Evolutionary conservation across 495 filamentous ascomycete genomes (phyloP).

Genomic region (Xylaria flabelliformis): DNA sequence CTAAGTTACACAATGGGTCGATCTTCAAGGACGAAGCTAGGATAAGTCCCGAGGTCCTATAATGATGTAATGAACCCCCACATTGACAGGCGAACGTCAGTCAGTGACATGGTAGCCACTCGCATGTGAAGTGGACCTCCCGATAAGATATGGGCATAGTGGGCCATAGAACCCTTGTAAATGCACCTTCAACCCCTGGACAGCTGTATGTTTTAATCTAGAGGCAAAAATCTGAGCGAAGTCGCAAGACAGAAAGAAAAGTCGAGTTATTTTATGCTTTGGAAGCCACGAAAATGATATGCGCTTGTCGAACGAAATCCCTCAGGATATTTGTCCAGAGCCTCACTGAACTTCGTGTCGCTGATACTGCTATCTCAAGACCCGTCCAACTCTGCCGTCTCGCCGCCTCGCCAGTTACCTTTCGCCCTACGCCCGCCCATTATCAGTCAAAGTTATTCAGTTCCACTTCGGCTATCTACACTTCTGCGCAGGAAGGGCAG

Average conservation of each 20-base stretch:
- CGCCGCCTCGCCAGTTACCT: constrained; percentile 5
- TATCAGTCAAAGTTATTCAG: constrained; percentile 13
- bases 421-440: constrained; percentile 10
- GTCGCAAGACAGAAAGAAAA: constrained; percentile 2
- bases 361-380: constrained; percentile 26
- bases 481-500: neutral
- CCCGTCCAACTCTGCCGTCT: constrained; percentile 11
- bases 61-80: neutral
- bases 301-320: constrained; percentile 53
- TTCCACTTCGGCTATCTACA: constrained; percentile 8
- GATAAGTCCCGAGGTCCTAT: neutral
- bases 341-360: constrained; percentile 51
- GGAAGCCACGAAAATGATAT: constrained; percentile 47
- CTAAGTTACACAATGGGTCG: neutral
- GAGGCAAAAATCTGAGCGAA: neutral
- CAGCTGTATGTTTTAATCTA: neutral
- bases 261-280: constrained; percentile 1
- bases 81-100: neutral
- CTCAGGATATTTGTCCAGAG: constrained; percentile 57
- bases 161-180: neutral
- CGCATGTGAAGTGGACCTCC: neutral
- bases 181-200: neutral
- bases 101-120: neutral
- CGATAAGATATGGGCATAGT: constrained; percentile 1
- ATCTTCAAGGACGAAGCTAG: neutral